Base-by-base conservation (phyloP, 805 yeast species). In the Ogataea corticis region DNA sequence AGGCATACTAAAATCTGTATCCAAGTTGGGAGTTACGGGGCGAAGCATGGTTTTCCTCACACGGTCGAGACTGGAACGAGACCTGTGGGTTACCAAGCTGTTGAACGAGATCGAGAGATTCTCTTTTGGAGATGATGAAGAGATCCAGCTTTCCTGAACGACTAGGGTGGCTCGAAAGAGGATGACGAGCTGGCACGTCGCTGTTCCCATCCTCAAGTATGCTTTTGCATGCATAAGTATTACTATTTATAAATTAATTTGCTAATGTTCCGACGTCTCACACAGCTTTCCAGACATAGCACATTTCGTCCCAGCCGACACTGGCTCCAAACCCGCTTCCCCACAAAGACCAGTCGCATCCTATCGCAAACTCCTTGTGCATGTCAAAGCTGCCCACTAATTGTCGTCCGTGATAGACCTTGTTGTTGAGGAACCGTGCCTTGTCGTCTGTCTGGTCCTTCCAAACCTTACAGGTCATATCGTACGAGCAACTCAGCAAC, bases 291-390 rank as follows among this genome's bases (percentile, higher is more conserved):
- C 96, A 94, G 7, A 94, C 77, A 61, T 85, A 84, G 6, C 90
- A 83, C 85, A 88, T 89, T 60, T 92, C 96, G 69, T 92, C 99
- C 96, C 97, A 92, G 2, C 96, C 97, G 0, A 91, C 84, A 13
- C 96, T 83, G 9, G 94, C 96, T 14, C 85, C 90, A 90, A 94
- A 91, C 1, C 97, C 97, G 55, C 82, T 83, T 2, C 98, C 99
- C 97, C 97, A 92, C 41, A 94, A 66, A 53, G 96, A 85, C 87
- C 96, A 94, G 69, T 94, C 98, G 52, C 91, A 85, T 14, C 95
- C 97, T 55, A 87, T 80, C 1, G 86, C 97, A 68, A 92, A 92
- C 70, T 92, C 99, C 23, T 80, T 75, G 68, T 94, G 98, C 42
- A 66, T 68, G 17, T 76, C 72, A 71, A 89, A 87, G 14, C 76